phyloP scores from a whole-genome alignment of 1,284 basidiomycete genomes.

The Spongiforma sp. region DNA sequence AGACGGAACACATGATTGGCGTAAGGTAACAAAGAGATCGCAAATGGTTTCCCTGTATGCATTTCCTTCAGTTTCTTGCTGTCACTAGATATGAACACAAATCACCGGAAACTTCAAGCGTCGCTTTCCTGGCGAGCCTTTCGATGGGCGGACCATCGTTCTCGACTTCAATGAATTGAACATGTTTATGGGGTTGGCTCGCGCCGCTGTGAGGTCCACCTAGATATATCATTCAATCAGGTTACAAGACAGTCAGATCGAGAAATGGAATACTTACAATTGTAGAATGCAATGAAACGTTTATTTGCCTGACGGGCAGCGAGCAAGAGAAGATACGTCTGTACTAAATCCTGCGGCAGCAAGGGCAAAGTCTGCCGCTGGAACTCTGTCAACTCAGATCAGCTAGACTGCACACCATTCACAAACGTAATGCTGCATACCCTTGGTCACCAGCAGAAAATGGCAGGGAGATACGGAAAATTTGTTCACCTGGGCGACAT shows the following conservation, averaged over 20 bases:
- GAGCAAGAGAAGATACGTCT: slow-evolving; percentile 70
- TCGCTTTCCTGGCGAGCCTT: slow-evolving; percentile 59
- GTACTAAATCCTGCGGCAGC: slow-evolving; percentile 76
- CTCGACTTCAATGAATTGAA: slow-evolving; percentile 75
- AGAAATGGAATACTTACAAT: slow-evolving; percentile 54
- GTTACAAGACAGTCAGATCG: neutral
- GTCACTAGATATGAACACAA: neutral
- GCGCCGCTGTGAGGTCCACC: slow-evolving; percentile 85
- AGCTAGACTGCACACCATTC: no score
- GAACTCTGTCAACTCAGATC: slow-evolving; percentile 54
- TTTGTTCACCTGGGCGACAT: slow-evolving; percentile 66
- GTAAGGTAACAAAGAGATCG: slow-evolving; percentile 71
- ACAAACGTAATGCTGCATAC: no score
- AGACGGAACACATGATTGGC: slow-evolving; percentile 80
- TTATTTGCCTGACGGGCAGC: slow-evolving; percentile 67
- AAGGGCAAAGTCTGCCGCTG: slow-evolving; percentile 79
- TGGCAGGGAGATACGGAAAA: slow-evolving; percentile 84
- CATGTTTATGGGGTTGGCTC: slow-evolving; percentile 86
- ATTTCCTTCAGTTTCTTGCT: slow-evolving; percentile 15
- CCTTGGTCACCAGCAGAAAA: slow-evolving; percentile 83
- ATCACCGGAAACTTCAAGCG: slow-evolving; percentile 53
- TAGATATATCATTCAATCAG: slow-evolving; percentile 30
- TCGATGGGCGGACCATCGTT: slow-evolving; percentile 77
- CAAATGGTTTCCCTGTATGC: slow-evolving; percentile 70
- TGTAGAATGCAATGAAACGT: slow-evolving; percentile 83